Base-by-base conservation (phyloP, 768 basidiomycete genomes). In the Russula sp. region DNA sequence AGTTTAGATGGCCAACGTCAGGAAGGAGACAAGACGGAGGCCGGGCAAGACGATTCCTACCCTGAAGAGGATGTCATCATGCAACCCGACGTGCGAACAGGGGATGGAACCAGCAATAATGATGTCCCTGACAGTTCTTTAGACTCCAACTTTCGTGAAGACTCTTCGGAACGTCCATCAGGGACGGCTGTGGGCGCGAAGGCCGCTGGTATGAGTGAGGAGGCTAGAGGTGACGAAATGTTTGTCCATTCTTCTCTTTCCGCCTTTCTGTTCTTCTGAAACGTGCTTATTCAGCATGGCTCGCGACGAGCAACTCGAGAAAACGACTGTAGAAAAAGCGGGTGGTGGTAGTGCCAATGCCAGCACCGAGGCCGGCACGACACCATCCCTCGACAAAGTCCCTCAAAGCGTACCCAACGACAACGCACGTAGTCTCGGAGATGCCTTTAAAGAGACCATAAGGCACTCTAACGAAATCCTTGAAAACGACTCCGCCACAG, bases 401-500 rank as follows among this genome's bases (percentile, higher is more conserved):
- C 18, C 77, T 76, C 52, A 59, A 58, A 42, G 5, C 69, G 9
- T 58, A 26, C 26, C 51, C 36, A 13, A 34, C 26, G 50, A 90
- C 69, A 85, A 87, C 5, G 75, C 86, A 42, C 90, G 93, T 56
- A 89, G 84, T 67, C 84, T 94, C 2, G 94, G 94, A 34, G 94
- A 97, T 70, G 83, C 89, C 0, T 74, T 92, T 57, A 84, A 88
- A 68, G 89, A 95, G 69, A 88, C 95, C 59, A 85, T 83, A 55
- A 84, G 89, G 65, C 85, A 88, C n/a, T 84, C 93, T 67, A 85
- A 94, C 63, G 89, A 92, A 63, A 96, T 98, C 64, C 76, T 89
- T 60, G 78, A 79, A 62, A 73, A 76, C 13, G 72, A 73, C 0
- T 77, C 82, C 30, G 59, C 73, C 6, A 72, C 72, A 38, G 24